Evolutionary conservation across 306 rosid species (phyloP).

Genomic region (Pyrus pyrifolia): DNA sequence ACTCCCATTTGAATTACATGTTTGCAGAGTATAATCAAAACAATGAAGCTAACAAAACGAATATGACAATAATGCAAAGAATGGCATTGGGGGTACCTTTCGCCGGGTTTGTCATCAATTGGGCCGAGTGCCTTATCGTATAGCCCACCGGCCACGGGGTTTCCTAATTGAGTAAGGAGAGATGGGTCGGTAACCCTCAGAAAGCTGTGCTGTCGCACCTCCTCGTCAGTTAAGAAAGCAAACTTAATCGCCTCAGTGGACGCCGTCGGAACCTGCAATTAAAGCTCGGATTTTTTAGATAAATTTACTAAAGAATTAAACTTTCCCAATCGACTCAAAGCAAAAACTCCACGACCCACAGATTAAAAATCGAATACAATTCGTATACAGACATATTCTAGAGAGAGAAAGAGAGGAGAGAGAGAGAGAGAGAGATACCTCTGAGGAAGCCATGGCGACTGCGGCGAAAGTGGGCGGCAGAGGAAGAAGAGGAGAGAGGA

Average conservation of each 20-base stretch:
- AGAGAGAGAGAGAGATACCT: background rate
- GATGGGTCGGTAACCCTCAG: slow-evolving; percentile 40
- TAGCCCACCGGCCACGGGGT: slow-evolving; percentile 53
- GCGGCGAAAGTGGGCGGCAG: background rate
- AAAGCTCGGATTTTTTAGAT: background rate
- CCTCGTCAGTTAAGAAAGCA: slow-evolving; percentile 57
- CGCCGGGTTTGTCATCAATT: slow-evolving; percentile 30
- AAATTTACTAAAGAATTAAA: background rate
- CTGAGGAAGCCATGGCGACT: slow-evolving; percentile 15
- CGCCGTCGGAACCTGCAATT: slow-evolving; percentile 56
- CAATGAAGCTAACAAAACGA: background rate
- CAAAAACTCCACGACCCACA: background rate
- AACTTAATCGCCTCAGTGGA: slow-evolving; percentile 49
- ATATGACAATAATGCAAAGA: background rate
- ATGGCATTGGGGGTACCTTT: slow-evolving; percentile 22
- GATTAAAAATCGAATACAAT: background rate
- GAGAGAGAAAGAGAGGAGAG: no score
- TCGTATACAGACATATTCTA: background rate
- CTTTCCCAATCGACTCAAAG: background rate
- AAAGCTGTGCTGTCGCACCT: slow-evolving; percentile 45
- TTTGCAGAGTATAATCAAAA: background rate
- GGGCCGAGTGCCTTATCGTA: slow-evolving; percentile 87
- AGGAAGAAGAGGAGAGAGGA: background rate
- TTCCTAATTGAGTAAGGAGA: slow-evolving; percentile 31
- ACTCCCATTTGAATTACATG: background rate